Evolutionary conservation across 768 basidiomycete species (phyloP).

Genomic region (Trametes punicea): DNA sequence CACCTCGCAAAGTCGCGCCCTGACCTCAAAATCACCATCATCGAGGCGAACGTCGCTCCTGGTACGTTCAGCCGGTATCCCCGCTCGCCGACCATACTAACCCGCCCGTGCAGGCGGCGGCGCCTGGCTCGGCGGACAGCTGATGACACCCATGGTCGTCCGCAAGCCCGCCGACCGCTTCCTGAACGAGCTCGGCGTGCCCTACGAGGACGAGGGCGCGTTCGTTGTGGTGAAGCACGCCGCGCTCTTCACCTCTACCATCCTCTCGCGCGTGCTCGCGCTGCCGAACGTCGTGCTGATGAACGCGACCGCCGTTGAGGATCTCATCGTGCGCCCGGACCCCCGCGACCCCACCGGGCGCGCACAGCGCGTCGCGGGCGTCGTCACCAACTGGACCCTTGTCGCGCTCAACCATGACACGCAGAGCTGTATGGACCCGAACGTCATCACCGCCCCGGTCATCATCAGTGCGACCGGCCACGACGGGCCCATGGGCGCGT

Average conservation of each 20-base stretch:
- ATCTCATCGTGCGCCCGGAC: conserved; percentile 65
- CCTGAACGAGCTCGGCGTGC: conserved; percentile 64
- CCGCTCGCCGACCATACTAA: background rate
- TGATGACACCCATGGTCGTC: conserved; percentile 81
- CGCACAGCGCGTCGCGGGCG: conserved; percentile 47
- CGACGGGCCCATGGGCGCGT: conserved; percentile 79
- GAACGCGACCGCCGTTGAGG: conserved; percentile 81
- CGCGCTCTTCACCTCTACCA: conserved; percentile 75
- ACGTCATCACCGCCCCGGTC: conserved; percentile 78
- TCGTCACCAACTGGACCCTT: conserved; percentile 54
- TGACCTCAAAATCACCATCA: conserved; percentile 60
- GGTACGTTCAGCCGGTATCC: conserved; percentile 30
- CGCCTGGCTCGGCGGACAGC: conserved; percentile 75
- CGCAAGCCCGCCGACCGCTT: conserved; percentile 76
- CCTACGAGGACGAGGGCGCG: conserved; percentile 73
- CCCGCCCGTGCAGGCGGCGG: conserved; percentile 41
- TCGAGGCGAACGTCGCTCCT: conserved; percentile 79
- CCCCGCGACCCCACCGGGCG: conserved; percentile 27
- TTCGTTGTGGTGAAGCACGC: conserved; percentile 83
- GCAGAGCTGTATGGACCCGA: conserved; percentile 67
- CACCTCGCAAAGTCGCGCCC: conserved; percentile 64
- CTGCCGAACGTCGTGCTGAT: conserved; percentile 70
- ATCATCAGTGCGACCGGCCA: conserved; percentile 72
- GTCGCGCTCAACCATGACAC: conserved; percentile 64
- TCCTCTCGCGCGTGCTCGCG: conserved; percentile 67